Evolutionary conservation across 768 basidiomycete genomes (phyloP).

Genomic region (Suillus luteus): DNA sequence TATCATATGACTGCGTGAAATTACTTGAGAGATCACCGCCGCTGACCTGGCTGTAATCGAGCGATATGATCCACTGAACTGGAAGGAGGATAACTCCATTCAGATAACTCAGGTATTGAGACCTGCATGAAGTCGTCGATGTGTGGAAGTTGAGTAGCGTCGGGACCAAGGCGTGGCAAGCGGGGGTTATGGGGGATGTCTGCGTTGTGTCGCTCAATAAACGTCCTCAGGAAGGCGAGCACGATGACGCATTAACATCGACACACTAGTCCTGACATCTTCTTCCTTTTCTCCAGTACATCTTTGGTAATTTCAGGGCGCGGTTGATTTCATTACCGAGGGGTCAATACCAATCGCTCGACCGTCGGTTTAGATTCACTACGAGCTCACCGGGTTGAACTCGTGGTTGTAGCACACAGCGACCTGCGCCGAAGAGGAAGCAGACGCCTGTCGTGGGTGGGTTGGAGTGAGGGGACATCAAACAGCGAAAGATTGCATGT

Average conservation of each 20-base stretch:
- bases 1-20: too few relatives aligned
- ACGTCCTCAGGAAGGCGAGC: slow-evolving; percentile 76
- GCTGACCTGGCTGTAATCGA: slow-evolving; percentile 37
- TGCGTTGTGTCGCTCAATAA: slow-evolving; percentile 77
- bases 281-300: slow-evolving; percentile 82
- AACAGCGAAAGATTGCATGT: too few relatives aligned
- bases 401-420: slow-evolving; percentile 72
- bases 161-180: slow-evolving; percentile 54
- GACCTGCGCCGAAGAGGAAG: too few relatives aligned
- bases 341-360: slow-evolving; percentile 81
- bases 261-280: slow-evolving; percentile 71
- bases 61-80: slow-evolving; percentile 36
- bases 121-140: slow-evolving; percentile 38
- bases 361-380: slow-evolving; percentile 72
- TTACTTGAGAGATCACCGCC: neutral
- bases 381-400: slow-evolving; percentile 83
- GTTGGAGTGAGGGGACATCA: too few relatives aligned
- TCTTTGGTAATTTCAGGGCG: slow-evolving; percentile 82
- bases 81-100: slow-evolving; percentile 33
- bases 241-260: slow-evolving; percentile 54
- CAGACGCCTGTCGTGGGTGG: too few relatives aligned
- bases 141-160: slow-evolving; percentile 30
- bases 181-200: slow-evolving; percentile 80
- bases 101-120: slow-evolving; percentile 37
- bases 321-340: slow-evolving; percentile 79